A percentile compares a stretch with the other conserved stretches of the same genome.
Conservation (phyloP, 495 filamentous ascomycete species). For the Terfezia claveryi region DNA sequence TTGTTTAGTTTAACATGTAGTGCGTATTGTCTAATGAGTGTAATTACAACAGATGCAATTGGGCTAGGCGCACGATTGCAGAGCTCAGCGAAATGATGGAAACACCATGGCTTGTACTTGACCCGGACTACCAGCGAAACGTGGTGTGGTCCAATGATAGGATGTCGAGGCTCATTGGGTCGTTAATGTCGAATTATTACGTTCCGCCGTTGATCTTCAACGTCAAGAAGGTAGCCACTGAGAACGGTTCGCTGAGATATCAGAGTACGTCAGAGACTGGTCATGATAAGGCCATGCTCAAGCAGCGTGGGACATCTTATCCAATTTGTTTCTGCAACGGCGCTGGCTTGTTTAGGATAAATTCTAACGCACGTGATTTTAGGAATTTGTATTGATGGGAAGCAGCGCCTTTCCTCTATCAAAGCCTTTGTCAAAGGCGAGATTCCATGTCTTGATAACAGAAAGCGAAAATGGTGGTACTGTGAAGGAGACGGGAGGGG, state of each 20-base stretch:
- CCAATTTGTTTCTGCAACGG: not conserved
- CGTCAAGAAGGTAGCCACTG: conserved; percentile 11
- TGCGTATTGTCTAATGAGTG: too few species aligned
- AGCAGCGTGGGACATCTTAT: too few species aligned
- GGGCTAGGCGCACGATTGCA: not conserved
- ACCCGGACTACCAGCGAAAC: conserved; percentile 30
- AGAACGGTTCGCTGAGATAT: conserved; percentile 6
- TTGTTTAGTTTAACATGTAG: too few species aligned
- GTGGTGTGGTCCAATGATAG: conserved; percentile 25
- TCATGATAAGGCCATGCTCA: too few species aligned
- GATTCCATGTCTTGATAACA: conserved; percentile 24
- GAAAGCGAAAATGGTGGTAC: conserved; percentile 16
- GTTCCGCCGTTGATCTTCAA: conserved; percentile 32
- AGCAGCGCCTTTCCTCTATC: conserved; percentile 29
- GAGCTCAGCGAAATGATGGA: conserved; percentile 18
- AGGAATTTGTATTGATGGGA: conserved; percentile 27
- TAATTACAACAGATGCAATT: not conserved
- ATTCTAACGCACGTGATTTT: not conserved
- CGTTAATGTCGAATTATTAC: conserved; percentile 27
- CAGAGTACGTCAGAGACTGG: not conserved
- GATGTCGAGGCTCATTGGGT: conserved; percentile 23
- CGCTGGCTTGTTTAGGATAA: not conserved
- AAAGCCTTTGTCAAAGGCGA: conserved; percentile 25
- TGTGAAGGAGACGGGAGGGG: not conserved
- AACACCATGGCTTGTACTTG: conserved; percentile 20